Conservation (phyloP, 1,284 basidiomycete species). For the Papiliotrema fonsecae region DNA sequence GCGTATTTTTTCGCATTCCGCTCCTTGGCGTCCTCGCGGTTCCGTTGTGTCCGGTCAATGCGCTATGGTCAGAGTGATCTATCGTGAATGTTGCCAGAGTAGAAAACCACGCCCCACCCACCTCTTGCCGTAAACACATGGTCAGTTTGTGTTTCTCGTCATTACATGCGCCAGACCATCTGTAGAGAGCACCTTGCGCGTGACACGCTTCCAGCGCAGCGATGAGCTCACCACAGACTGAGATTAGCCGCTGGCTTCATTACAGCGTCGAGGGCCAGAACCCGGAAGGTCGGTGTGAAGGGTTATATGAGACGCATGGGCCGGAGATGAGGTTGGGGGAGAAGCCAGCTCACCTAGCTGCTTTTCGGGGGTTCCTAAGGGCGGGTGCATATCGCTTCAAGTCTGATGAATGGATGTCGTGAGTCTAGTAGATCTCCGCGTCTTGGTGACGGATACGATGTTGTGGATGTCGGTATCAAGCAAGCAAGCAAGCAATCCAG, state of each 20-base stretch:
- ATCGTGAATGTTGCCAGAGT: background rate
- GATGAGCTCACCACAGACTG: constrained; percentile 44
- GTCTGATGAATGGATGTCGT: too few relatives aligned
- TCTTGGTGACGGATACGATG: constrained; percentile 9
- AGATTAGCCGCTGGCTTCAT: background rate
- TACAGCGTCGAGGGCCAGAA: too few relatives aligned
- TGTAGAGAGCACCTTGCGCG: constrained; percentile 25
- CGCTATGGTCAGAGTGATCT: constrained; percentile 51
- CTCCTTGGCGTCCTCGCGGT: constrained; percentile 63
- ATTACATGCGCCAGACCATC: constrained; percentile 56
- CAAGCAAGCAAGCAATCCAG: too few relatives aligned
- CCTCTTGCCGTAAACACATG: constrained; percentile 70
- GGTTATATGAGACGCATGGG: too few relatives aligned
- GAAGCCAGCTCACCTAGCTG: constrained; percentile 33
- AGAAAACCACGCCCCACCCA: constrained; percentile 36
- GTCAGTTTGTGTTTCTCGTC: constrained; percentile 64
- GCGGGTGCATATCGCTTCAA: constrained; percentile 47
- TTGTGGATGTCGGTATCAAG: too few relatives aligned
- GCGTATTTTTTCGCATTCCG: constrained; percentile 47
- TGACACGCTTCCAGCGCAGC: constrained; percentile 44
- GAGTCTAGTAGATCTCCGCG: too few relatives aligned
- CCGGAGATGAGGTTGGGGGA: too few relatives aligned
- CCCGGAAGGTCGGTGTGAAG: too few relatives aligned
- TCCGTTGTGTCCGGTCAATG: constrained; percentile 61
- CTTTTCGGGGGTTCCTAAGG: constrained; percentile 36